These are phyloP conservation scores for Rutstroemia sp. DNA, from an alignment of 2,329 filamentous ascomycete species.

Conservation along the genomic window DNA sequence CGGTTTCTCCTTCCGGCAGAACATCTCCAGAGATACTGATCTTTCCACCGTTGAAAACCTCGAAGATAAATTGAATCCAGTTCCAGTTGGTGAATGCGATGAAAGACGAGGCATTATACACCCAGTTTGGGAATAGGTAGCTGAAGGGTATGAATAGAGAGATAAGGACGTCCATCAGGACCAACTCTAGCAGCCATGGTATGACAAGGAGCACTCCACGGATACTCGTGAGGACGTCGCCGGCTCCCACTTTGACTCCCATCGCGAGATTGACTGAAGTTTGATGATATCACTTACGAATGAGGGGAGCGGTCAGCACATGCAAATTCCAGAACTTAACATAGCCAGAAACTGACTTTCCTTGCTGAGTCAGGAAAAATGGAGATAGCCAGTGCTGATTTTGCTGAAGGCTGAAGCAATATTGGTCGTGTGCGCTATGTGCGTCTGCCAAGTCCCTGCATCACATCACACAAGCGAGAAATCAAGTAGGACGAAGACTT, in stretches of 20 bases:
- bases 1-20: constrained; percentile 47
- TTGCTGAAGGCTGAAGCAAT: too few relatives aligned
- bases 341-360: not conserved
- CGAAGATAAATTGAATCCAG: constrained; percentile 52
- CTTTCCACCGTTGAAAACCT: constrained; percentile 42
- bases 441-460: too few relatives aligned
- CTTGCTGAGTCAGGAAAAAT: constrained; percentile 7
- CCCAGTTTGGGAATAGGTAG: constrained; percentile 39
- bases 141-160: constrained; percentile 42
- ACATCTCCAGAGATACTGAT: constrained; percentile 46
- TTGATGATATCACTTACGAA: not conserved
- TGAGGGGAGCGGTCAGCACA: not conserved
- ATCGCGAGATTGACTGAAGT: not conserved
- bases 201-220: constrained; percentile 37
- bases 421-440: too few relatives aligned
- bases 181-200: constrained; percentile 47
- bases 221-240: constrained; percentile 26
- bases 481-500: too few relatives aligned
- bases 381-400: not conserved
- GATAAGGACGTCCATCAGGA: constrained; percentile 43
- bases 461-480: too few relatives aligned
- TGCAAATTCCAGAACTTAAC: not conserved
- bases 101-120: constrained; percentile 47
- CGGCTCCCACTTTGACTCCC: not conserved
- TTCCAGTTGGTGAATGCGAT: constrained; percentile 49